Evolutionary conservation across 225 moss, liverwort and hornwort species (phyloP).

Genomic region (Rhytidiadelphus loreus): DNA sequence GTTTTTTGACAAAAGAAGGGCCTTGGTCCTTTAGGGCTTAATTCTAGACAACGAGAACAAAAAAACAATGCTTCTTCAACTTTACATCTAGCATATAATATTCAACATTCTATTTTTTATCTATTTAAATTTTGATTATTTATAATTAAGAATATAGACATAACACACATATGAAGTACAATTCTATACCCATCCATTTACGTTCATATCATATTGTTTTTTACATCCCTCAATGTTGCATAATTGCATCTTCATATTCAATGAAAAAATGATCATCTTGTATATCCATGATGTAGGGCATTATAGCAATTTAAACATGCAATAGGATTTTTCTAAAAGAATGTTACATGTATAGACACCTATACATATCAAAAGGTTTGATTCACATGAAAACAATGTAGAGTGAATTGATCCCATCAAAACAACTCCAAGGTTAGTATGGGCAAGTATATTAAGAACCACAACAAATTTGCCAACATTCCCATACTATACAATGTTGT

Average conservation of each 20-base stretch:
- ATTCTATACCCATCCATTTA: not conserved
- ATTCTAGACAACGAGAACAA: not conserved
- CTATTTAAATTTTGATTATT: not conserved
- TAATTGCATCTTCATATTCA: not conserved
- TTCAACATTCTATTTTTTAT: not conserved
- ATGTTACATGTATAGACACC: not conserved
- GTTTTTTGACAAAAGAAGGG: too few species aligned
- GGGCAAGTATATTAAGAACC: too few species aligned
- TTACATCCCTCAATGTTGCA: not conserved
- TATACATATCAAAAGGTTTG: not conserved
- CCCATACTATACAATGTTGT: fast-evolving
- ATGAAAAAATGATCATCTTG: not conserved
- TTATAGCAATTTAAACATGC: not conserved
- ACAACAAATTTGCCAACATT: not conserved
- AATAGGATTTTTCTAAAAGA: fast-evolving
- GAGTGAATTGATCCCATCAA: not conserved
- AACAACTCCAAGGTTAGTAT: not conserved
- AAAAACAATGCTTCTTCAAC: not conserved
- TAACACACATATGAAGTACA: not conserved
- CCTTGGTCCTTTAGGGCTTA: too few species aligned
- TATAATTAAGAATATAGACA: not conserved
- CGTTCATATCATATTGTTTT: not conserved
- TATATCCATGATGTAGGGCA: too few species aligned
- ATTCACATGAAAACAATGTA: not conserved
- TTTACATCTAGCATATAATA: not conserved